Base-by-base conservation (phyloP, 306 rosid genomes). In the Senna siamea region DNA sequence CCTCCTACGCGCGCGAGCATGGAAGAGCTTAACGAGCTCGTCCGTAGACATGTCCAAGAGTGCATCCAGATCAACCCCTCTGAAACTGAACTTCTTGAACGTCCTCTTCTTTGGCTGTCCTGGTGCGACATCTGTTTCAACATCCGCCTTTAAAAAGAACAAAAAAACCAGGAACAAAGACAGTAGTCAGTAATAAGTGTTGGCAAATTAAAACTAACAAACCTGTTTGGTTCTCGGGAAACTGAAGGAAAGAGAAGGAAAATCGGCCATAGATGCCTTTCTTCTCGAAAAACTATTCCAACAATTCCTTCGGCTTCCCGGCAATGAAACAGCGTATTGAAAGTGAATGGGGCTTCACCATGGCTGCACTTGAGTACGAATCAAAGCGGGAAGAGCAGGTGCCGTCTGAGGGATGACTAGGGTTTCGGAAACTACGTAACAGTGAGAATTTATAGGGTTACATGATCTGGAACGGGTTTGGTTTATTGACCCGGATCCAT, bases 101-200 rank as follows among this genome's bases (percentile, higher is more conserved):
- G 93, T 88, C 50, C 93, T 88, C 89, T 88, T 88, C 90, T 88
- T 88, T 18, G 93, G 90, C 48, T 37, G 81, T n/a, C 87, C 89
- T 9, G 89, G 77, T 5, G 76, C 84, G 5, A 86, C 90, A 26
- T 88, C 90, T 19, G 75, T 13, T 69, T 82, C 93, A 78, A 84
- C 86, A 14, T 84, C 93, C 74, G 89, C 93, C 93, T 89, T 26
- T 3, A 26, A 26, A 75, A 51, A n/a, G n/a, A n/a, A n/a, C n/a
- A n/a, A 34, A 61, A 4, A 5, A 50, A 12, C 5, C 76, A 70
- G 18, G 37, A 61, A 12, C 5, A 4, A 4, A 5, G 22, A 54
- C 5, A 4, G 6, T 15, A 2, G 20, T 14, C 17, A 61, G 34
- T 34, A 23, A n/a, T 5, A 30, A 61, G 4, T 6, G 40, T 13